Evolutionary conservation across 345 rosid genomes (phyloP), one percentile per base, ranked within the genome.

Genomic region (Rhodamnia rubescens): DNA sequence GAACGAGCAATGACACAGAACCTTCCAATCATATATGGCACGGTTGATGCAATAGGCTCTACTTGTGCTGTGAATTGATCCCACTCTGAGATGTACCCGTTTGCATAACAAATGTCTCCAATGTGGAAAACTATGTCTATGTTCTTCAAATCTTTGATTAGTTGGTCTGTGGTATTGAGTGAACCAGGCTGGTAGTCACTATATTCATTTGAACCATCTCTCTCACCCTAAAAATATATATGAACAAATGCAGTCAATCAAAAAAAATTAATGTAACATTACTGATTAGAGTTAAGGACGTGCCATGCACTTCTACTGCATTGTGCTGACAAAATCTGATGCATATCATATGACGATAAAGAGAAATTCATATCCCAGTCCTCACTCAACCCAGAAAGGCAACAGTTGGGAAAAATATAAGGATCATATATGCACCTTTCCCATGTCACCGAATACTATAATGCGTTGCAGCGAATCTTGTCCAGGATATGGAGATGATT

Each of bases 51-150:
- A 36, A 95, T 90, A 26, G 96, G 95, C 90, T 94, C 93, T 21
- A 95, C 93, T 89, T 95, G 96, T 53, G 98, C 91, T 26, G 98
- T 95, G 91, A 95, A 95, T 85, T 95, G 98, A 87, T 95, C 98
- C 98, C 98, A 95, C 88, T 95, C 95, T 5, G 98, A 94, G 85
- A 95, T 32, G 86, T 95, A 95, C 29, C 98, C 98, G 85, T 95
- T 95, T 20, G 98, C 64, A 88, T 95, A 95, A 7, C 92, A 75
- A 69, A 95, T 58, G 75, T 95, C 98, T 85, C 98, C 98, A 44
- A 94, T 94, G 89, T 93, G 98, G 88, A 94, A 93, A 83, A 95
- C 93, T 86, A 94, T 91, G 90, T 95, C 94, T 64, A 92, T 87
- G 89, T 95, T 84, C 84, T 83, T 85, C 85, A 93, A 86, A 90